Evolutionary conservation across 2,329 filamentous ascomycete species (phyloP), one percentile per base, ranked within the genome.

Genomic region (Trichoderma sp.): DNA sequence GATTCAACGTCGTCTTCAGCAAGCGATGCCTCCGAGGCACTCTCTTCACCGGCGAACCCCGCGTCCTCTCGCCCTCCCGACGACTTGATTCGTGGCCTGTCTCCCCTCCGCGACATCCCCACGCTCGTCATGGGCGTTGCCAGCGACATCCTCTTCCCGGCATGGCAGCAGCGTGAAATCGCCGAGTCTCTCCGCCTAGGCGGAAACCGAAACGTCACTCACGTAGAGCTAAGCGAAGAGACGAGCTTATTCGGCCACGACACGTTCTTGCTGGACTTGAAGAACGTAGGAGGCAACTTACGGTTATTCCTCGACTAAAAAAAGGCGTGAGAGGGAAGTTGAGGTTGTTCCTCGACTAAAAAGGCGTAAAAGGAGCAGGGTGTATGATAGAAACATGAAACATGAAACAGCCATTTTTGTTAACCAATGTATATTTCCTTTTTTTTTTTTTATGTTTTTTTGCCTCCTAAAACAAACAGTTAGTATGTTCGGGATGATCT

Each of bases 101-200:
- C 90, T 4, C 85, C 91, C 0, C 84, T 98, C 71, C 91, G 92
- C 72, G 89, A 95, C 77, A 96, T 93, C 67, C 94, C 95, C 0
- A 93, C 94, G 1, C 88, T 99, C 27, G 94, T 99, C 12, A 92
- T 99, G 87, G 97, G 97, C 41, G 97, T 98, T 4, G 94, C 95
- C 0, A 98, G 95, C 80, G 97, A 99, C 82, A 98, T 98, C 67
- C 86, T 99, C 45, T 99, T 99, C 85, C 97, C 97, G 0, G 95
- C 97, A 0, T 99, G 97, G 96, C 97, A 99, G 86, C 97, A 99
- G 86, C 91, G 94, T 71, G 97, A 99, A 84, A 92, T 99, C 77
- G 96, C 95, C 4, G 92, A 96, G 81, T 93, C 96, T 3, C 86
- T 99, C 78, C 90, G 91, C 76, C 89, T 90, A 41, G 90, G 90